A percentile compares a stretch with the other conserved stretches of the same genome.
These are phyloP conservation scores for Colletotrichum gloeosporioides DNA, from an alignment of 2,329 filamentous ascomycete genomes.

Conservation along the genomic window DNA sequence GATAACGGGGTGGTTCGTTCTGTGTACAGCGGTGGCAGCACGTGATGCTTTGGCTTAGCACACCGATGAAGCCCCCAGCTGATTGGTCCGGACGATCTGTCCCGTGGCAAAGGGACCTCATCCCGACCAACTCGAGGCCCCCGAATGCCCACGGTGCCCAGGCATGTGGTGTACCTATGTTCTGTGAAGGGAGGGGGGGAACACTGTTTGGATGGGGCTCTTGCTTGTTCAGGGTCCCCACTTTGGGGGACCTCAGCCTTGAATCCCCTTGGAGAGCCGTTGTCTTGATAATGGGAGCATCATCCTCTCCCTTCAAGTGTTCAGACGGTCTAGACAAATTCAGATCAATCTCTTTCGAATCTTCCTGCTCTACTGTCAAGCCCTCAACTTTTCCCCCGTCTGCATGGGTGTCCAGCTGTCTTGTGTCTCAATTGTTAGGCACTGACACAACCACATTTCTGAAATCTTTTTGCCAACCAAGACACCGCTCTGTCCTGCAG, in stretches of 20 bases:
- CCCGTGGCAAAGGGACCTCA: slow-evolving; percentile 2
- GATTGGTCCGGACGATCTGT: slow-evolving; percentile 19
- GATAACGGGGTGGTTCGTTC: neutral
- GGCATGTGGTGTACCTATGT: neutral
- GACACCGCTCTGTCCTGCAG: neutral
- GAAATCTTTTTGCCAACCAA: neutral
- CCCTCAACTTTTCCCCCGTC: neutral
- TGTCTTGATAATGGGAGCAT: neutral
- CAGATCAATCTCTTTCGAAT: neutral
- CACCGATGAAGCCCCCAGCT: neutral
- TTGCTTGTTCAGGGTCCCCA: neutral
- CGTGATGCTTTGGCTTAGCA: neutral
- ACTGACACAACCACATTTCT: neutral
- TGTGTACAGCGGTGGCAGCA: neutral
- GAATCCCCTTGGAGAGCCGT: neutral
- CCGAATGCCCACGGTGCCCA: neutral
- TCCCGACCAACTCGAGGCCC: slow-evolving; percentile 8
- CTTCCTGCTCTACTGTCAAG: neutral
- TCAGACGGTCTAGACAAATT: neutral
- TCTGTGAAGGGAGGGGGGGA: neutral
- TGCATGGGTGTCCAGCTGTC: neutral
- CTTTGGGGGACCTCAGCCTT: neutral
- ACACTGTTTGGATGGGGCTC: neutral
- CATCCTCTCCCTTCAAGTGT: neutral
- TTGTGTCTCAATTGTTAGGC: slow-evolving; percentile 2